Evolutionary conservation across 2,329 filamentous ascomycete species (phyloP), one percentile per base, ranked within the genome.

Genomic region (Periconia sp.): DNA sequence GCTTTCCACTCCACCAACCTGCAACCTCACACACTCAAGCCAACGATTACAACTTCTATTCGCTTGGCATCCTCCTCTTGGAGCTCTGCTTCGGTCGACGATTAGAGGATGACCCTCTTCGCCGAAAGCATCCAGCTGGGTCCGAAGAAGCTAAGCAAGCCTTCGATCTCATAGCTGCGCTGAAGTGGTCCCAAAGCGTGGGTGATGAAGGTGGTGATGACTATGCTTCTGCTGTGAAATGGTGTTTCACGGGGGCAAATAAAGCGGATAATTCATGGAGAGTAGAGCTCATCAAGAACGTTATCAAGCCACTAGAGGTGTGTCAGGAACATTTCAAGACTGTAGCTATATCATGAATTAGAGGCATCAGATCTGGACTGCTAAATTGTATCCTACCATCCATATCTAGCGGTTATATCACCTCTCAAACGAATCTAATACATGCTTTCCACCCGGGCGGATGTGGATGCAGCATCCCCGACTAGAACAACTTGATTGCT

Each of bases 1-100:
- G 86, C 85, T 64, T 90, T 35, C 28, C 88, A 89, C 74, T 86
- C 86, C 75, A 75, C 89, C 63, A 84, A 89, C 65, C 17, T 26
- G 4, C n/a, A 12, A 17, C n/a, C n/a, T n/a, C n/a, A n/a, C 6
- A 21, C 17, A 16, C 16, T n/a, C 32, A 35, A 10, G 30, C 40
- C 6, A 30, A 40, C 18, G 46, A 49, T 5, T 37, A 37, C 37
- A 52, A 58, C 22, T 58, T 58, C 32, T 40, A 28, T 24, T 50
- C 50, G 1, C 50, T 58, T 7, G 54, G 54, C 11, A 58, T 58
- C 8, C 36, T 58, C 9, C 47, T 58, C 5, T 41, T 56, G 1
- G 52, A 58, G 26, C 46, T 58, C 7, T 58, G 54, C 42, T 56
- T 54, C 21, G 50, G 50, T 12, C 21, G 36, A 9, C 31, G 48